Percentiles rank a stretch among this genome's conserved stretches.
Conservation (phyloP, 1,284 basidiomycete species). For the Cryptococcus floricola region DNA sequence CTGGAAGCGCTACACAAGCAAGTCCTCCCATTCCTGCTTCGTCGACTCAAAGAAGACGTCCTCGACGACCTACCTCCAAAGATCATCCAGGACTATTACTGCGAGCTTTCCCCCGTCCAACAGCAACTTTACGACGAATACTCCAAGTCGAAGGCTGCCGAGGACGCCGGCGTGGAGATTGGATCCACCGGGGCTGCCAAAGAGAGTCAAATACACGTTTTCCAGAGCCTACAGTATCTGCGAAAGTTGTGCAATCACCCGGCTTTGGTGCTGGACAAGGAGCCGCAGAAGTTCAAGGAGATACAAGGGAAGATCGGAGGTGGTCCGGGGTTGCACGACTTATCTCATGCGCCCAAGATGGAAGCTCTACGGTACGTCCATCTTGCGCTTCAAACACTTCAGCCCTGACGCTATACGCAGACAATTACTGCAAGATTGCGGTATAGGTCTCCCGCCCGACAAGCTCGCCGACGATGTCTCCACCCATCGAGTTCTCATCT, state of each 20-base stretch:
- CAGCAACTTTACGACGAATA: constrained; percentile 92
- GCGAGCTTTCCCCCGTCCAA: constrained; percentile 92
- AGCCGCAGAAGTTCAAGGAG: constrained; percentile 58
- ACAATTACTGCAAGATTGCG: constrained; percentile 90
- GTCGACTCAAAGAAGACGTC: constrained; percentile 96
- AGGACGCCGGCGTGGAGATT: constrained; percentile 63
- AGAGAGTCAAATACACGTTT: constrained; percentile 73
- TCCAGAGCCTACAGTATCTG: constrained; percentile 94
- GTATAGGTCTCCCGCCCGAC: constrained; percentile 66
- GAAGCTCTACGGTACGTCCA: constrained; percentile 73
- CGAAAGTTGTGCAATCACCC: constrained; percentile 98
- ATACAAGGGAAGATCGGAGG: constrained; percentile 60
- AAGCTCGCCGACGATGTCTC: constrained; percentile 58
- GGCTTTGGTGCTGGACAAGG: constrained; percentile 73
- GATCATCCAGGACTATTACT: constrained; percentile 99
- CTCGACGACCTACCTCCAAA: constrained; percentile 94
- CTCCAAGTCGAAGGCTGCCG: constrained; percentile 69
- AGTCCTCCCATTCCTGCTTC: constrained; percentile 95
- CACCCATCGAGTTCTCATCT: constrained; percentile 96
- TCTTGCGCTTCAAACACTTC: not conserved
- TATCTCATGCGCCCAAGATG: constrained; percentile 90
- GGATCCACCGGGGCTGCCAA: constrained; percentile 20
- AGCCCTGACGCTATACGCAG: constrained; percentile 50
- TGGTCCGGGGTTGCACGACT: constrained; percentile 60
- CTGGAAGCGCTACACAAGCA: constrained; percentile 97